Base-by-base conservation (phyloP, 2,329 filamentous ascomycete genomes). In the Penicillium olsonii region DNA sequence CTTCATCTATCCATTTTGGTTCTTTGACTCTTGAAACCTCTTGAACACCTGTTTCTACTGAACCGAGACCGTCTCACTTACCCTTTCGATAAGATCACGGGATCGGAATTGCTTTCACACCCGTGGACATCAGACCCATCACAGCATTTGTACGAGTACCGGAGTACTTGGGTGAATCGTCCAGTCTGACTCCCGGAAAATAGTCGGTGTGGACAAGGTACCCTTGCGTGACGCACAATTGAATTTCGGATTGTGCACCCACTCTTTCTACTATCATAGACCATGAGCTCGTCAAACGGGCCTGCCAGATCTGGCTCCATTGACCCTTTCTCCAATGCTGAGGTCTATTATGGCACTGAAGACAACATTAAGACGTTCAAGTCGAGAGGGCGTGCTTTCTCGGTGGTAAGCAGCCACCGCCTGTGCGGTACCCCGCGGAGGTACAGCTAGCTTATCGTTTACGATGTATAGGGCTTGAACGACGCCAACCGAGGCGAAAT, bases 321-420 rank as follows among this genome's bases (percentile, higher is more conserved):
- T 57, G 82, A 85, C 65, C 82, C 83, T 5, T 80, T 78, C 61
- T 80, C 81, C 31, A 73, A 80, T 33, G 76, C 82, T 8, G 76
- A 81, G 53, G 69, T 83, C 55, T 85, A 85, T 68, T 85, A 85
- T 69, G 81, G 82, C 27, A 66, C 72, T 57, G 73, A 78, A 43
- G 75, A 75, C 50, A 72, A 78, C 55, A 66, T 70, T 53, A 73
- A 73, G 60, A 69, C 64, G 33, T 57, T 73, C 54, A 75, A 78
- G 63, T 67, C 73, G 44, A 70, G 72, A 52, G 73, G 78, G 46
- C 73, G 81, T 52, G 80, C 81, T 5, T 80, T 81, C 62, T 83
- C 81, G 29, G 75, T 78, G 52, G 81, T 83, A 71, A 67, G 79
- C 67, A 37, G 42, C 50, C 49, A 53, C 42, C 40, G 41, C 40